Evolutionary conservation across 176 grass and related monocot genomes (phyloP), one percentile per base, ranked within the genome.

Genomic region (Hsuehochloa calcarea): DNA sequence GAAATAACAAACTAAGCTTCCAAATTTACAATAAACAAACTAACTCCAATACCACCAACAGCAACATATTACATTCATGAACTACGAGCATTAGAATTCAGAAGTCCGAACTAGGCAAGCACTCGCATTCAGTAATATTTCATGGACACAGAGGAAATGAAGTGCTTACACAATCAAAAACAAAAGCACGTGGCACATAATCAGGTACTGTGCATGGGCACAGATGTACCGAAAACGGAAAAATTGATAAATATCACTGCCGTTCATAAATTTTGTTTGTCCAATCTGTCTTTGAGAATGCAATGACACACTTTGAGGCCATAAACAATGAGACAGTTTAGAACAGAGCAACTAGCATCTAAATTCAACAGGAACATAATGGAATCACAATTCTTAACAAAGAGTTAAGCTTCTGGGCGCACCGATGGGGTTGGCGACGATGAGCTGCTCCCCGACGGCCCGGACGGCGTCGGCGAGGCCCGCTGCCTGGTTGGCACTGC

Each of bases 371-470:
- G 20, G 5, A 88, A n/a, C n/a, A 76, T 10, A 8, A 71, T 49
- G 76, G 56, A 20, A 47, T 14, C 46, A 80, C 44, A 70, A 47
- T 58, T 85, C 44, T 12, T 8, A 23, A 6, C 10, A 67, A 5
- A 59, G 22, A 22, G 11, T 13, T 16, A 10, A 84, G 26, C 8
- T 38, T 74, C 51, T 10, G 5, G 37, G 46, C 80, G 11, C 56
- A 94, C 96, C 93, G 3, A 99, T 86, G 20, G 93, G 91, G 49
- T 99, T 99, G 43, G 91, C 93, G 49, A 88, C 85, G 54, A 99
- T 96, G 60, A 99, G 84, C 84, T 99, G 96, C 84, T 99, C 90
- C 45, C 96, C 93, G 8, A 96, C 90, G 20, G 90, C 86, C 35
- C 78, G 89, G 62, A 99, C 85, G 3, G 93, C 93, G 34, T 96